Conservation (phyloP, 768 basidiomycete species). For the Russula griseocarnosa region DNA sequence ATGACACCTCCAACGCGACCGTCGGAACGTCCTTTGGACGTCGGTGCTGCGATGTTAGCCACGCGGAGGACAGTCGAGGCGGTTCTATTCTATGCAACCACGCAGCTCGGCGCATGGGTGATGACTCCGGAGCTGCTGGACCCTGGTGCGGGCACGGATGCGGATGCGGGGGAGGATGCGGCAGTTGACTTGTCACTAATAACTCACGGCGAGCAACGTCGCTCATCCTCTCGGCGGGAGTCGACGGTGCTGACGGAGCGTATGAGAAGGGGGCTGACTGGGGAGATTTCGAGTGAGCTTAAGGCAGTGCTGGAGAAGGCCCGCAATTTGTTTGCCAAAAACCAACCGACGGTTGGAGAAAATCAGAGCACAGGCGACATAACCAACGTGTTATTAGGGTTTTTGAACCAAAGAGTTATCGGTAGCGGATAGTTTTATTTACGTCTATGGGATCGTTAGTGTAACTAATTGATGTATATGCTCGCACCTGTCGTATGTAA, state of each 20-base stretch:
- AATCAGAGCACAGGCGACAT: constrained; percentile 46
- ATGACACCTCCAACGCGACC: constrained; percentile 33
- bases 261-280: constrained; percentile 70
- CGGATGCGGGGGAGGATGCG: constrained; percentile 44
- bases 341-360: constrained; percentile 46
- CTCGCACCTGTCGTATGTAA: neutral
- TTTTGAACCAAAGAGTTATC: constrained; percentile 60
- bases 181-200: constrained; percentile 19
- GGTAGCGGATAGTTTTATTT: constrained; percentile 10
- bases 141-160: constrained; percentile 31
- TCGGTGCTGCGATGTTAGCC: constrained; percentile 54
- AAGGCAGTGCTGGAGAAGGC: constrained; percentile 62
- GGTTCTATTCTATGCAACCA: constrained; percentile 64
- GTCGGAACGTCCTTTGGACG: constrained; percentile 38
- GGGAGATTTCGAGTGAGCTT: constrained; percentile 72
- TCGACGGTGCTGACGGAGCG: constrained; percentile 57
- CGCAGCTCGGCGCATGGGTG: constrained; percentile 77
- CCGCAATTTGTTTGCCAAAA: constrained; percentile 59
- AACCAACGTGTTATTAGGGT: constrained; percentile 55
- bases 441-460: neutral
- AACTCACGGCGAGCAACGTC: constrained; percentile 40
- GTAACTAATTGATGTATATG: neutral
- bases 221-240: constrained; percentile 40
- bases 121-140: constrained; percentile 57
- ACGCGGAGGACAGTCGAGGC: constrained; percentile 63